These are phyloP conservation scores for Penicillium verrucosum DNA, from an alignment of 2,329 filamentous ascomycete genomes.

Conservation along the genomic window DNA sequence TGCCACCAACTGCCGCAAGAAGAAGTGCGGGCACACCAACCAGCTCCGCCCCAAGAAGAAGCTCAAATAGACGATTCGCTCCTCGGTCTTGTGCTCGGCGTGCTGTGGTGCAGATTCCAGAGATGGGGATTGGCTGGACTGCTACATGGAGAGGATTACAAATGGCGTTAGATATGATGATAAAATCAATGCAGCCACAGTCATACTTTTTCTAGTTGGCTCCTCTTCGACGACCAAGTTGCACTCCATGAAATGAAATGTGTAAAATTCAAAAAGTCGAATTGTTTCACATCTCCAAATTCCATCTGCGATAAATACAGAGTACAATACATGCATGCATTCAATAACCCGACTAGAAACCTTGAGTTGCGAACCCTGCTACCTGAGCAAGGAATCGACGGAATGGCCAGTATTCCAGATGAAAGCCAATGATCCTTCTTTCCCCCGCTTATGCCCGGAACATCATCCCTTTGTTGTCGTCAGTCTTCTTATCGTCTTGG, in stretches of 20 bases:
- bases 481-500: constrained; percentile 28
- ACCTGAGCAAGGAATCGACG: constrained; percentile 19
- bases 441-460: constrained; percentile 18
- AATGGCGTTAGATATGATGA: constrained; percentile 42
- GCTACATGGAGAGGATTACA: constrained; percentile 35
- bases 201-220: constrained; percentile 37
- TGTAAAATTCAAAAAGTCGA: constrained; percentile 35
- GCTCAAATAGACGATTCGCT: constrained; percentile 69
- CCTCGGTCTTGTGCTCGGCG: constrained; percentile 47
- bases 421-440: neutral
- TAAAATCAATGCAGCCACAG: constrained; percentile 37
- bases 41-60: constrained; percentile 99
- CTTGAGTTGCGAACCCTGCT: constrained; percentile 13
- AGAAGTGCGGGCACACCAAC: constrained; percentile 99
- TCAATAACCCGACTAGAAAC: constrained; percentile 7
- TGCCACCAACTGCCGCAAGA: constrained; percentile 99
- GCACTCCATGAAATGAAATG: constrained; percentile 36
- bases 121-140: constrained; percentile 33
- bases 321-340: constrained; percentile 18
- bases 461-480: constrained; percentile 32
- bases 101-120: constrained; percentile 32
- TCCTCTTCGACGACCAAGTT: constrained; percentile 34
- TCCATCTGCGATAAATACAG: constrained; percentile 8
- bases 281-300: constrained; percentile 1
- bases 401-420: constrained; percentile 5